These are phyloP conservation scores for Fusarium sp. DNA, from an alignment of 2,329 filamentous ascomycete species.

Conservation along the genomic window DNA sequence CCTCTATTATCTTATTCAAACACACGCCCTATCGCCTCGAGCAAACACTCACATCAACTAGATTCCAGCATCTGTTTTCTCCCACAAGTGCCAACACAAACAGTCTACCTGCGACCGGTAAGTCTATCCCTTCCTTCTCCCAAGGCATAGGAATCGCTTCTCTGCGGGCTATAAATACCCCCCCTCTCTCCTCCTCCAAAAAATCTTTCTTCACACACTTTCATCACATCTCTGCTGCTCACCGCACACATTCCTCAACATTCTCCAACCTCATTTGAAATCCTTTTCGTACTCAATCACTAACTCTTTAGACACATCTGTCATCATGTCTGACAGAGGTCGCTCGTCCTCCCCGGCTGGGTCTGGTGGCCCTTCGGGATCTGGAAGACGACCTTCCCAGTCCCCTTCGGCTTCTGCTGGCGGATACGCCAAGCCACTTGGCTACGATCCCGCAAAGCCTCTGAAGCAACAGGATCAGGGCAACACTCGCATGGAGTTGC, in stretches of 20 bases:
- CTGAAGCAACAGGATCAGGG: conserved; percentile 48
- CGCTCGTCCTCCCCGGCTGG: conserved; percentile 42
- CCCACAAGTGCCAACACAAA: conserved; percentile 4
- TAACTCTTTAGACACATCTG: conserved; percentile 12
- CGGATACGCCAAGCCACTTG: conserved; percentile 48
- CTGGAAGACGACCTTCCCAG: conserved; percentile 32
- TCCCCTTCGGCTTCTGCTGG: conserved; percentile 36
- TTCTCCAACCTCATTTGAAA: conserved; percentile 2
- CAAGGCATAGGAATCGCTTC: background rate
- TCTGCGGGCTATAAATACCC: background rate
- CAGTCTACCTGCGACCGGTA: conserved; percentile 12
- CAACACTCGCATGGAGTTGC: conserved; percentile 66
- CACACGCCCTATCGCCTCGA: background rate
- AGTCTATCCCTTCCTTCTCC: background rate
- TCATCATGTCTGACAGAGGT: conserved; percentile 50
- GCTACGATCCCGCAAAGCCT: conserved; percentile 58
- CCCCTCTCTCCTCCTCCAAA: background rate
- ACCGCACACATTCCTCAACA: background rate
- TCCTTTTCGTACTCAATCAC: background rate
- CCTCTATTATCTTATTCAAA: background rate
- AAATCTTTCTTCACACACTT: background rate
- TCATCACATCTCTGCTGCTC: background rate
- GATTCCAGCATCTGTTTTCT: conserved; percentile 10
- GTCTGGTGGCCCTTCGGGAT: conserved; percentile 26
- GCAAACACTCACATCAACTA: conserved; percentile 19